Conservation (phyloP, 164 flowering plant species). For the Liriodendron chinense region DNA sequence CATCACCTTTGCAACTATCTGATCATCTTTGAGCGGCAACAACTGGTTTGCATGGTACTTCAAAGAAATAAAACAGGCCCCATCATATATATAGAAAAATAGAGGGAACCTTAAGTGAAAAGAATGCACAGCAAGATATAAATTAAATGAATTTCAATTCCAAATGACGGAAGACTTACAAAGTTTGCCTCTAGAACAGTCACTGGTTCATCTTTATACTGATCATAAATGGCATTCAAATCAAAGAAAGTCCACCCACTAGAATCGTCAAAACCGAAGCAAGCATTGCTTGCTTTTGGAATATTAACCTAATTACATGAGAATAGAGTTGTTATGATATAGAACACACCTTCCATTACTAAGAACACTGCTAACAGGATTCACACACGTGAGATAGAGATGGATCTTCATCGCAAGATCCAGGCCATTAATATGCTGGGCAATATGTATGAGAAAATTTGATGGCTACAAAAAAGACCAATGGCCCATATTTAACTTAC, state of each 20-base stretch:
- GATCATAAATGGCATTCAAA: constrained; percentile 54
- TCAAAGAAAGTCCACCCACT: constrained; percentile 66
- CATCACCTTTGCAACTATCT: constrained; percentile 36
- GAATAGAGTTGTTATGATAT: constrained; percentile 3
- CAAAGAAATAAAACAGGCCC: constrained; percentile 10
- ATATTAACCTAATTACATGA: constrained; percentile 37
- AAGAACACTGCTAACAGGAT: background rate
- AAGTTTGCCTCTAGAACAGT: constrained; percentile 55
- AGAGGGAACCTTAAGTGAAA: no score
- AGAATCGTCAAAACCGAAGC: constrained; percentile 45
- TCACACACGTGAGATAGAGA: no score
- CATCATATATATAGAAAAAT: background rate
- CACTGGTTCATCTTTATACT: constrained; percentile 38
- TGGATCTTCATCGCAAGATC: no score
- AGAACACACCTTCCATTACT: background rate
- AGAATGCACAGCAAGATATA: no score
- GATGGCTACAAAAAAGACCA: no score
- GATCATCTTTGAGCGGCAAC: constrained; percentile 49
- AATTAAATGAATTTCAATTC: background rate
- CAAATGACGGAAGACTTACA: constrained; percentile 35
- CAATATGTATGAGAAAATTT: no score
- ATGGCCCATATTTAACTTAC: no score
- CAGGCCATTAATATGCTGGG: no score
- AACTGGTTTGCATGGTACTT: constrained; percentile 61
- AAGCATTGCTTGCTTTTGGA: constrained; percentile 48